Percentiles rank a stretch among this genome's conserved stretches.
Conservation (phyloP, 768 basidiomycete genomes). For the Nidula microcarpa region DNA sequence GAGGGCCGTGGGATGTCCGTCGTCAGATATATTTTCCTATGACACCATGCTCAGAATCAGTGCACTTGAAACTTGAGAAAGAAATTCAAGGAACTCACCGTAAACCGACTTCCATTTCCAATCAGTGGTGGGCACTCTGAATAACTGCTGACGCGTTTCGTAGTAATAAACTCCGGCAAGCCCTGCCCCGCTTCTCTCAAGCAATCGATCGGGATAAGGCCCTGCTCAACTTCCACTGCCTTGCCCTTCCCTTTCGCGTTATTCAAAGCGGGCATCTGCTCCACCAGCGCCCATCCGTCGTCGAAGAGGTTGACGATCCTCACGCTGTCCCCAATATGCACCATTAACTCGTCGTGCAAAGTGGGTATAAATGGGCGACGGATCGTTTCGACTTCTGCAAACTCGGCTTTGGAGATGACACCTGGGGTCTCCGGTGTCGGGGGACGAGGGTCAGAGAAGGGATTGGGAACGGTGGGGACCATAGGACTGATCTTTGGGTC, state of each 20-base stretch:
- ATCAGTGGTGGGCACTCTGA: neutral
- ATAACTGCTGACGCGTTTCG: constrained; percentile 43
- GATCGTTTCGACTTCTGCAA: constrained; percentile 44
- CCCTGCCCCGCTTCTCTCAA: constrained; percentile 46
- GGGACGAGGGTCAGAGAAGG: constrained; percentile 18
- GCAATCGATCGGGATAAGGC: constrained; percentile 72
- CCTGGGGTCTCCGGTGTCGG: constrained; percentile 3
- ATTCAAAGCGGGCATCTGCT: constrained; percentile 27
- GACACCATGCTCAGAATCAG: too few species aligned
- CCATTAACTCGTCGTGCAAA: constrained; percentile 56
- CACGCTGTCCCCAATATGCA: constrained; percentile 47
- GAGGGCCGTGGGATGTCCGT: too few species aligned
- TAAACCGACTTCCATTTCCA: too few species aligned
- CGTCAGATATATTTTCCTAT: too few species aligned
- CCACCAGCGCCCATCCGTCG: constrained; percentile 70
- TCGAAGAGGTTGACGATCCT: constrained; percentile 54
- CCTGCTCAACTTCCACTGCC: constrained; percentile 19
- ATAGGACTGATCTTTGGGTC: constrained; percentile 4
- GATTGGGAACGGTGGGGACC: neutral
- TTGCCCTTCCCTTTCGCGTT: constrained; percentile 21
- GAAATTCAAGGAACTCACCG: too few species aligned
- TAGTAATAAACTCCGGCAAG: constrained; percentile 44
- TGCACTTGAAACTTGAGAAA: too few species aligned
- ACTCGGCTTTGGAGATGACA: constrained; percentile 16
- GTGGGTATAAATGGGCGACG: constrained; percentile 54